Conservation (phyloP, 2,329 filamentous ascomycete genomes). For the Rhynchosporium agropyri region DNA sequence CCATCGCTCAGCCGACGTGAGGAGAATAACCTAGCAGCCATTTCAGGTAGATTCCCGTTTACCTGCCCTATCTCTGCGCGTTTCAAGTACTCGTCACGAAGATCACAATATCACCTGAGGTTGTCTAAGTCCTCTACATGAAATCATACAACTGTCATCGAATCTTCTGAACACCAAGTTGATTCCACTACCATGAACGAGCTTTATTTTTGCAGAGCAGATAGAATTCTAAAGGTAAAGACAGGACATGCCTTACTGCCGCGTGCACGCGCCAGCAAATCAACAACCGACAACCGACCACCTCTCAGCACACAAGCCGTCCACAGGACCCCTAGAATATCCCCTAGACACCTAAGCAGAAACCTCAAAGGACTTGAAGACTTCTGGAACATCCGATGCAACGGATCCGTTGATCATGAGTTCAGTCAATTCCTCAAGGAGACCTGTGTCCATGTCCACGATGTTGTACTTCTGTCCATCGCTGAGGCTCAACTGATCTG, state of each 20-base stretch:
- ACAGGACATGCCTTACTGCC: conserved; percentile 4
- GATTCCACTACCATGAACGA: too few species aligned
- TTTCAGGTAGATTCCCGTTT: too few species aligned
- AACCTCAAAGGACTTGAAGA: conserved; percentile 17
- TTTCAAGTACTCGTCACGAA: too few species aligned
- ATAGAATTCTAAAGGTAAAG: neutral
- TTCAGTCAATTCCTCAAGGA: conserved; percentile 11
- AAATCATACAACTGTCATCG: too few species aligned
- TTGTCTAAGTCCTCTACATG: too few species aligned
- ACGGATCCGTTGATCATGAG: conserved; percentile 4
- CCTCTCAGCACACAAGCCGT: neutral
- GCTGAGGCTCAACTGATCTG: conserved; percentile 8
- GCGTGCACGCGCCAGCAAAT: neutral
- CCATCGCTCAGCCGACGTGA: too few species aligned
- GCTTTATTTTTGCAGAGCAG: neutral
- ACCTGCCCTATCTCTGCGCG: too few species aligned
- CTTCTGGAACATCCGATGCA: conserved; percentile 8
- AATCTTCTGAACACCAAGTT: too few species aligned
- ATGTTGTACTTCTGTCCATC: conserved; percentile 18
- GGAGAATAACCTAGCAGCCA: too few species aligned
- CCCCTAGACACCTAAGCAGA: conserved; percentile 7
- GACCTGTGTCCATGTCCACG: conserved; percentile 9
- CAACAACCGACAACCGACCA: neutral
- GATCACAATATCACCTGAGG: too few species aligned
- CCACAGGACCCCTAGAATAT: neutral